Evolutionary conservation across 164 flowering plant genomes (phyloP), one percentile per base, ranked within the genome.

Genomic region (Chloranthus sessilifolius): DNA sequence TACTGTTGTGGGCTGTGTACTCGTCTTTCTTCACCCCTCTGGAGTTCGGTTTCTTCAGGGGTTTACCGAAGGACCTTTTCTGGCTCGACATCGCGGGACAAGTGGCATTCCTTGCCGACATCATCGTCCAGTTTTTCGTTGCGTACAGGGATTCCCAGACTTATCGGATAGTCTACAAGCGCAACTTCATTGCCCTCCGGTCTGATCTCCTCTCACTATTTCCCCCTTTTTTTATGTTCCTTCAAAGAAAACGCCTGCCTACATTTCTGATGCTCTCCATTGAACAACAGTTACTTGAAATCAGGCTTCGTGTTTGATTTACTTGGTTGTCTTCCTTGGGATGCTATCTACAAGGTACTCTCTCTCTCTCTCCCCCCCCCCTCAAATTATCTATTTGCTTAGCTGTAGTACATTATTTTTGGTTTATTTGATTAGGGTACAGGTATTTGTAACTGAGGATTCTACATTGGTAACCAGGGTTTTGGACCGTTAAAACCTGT

Each of bases 21-120:
- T 92, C 99, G 0, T 85, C 96, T 6, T 78, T 79, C 74, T 88
- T 92, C 69, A 92, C 99, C 1, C 99, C 99, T 3, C 20, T 92
- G 60, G 99, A 92, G 76, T 92, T 92, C 43, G 99, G 88, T 1
- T 92, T 92, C 81, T 85, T 92, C 73, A 66, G 89, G 45, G 99
- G 99, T 27, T 67, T 92, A 45, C 91, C 94, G 1, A 51, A 74
- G 58, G 60, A 73, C 37, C 76, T 92, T 16, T 70, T 76, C 44
- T 58, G 81, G 23, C 69, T 92, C 25, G 99, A 92, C 72, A 75
- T 85, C 29, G 74, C 55, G 23, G 94, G 87, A 39, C 96, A 88
- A 65, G 17, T 78, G 3, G 90, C 94, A 43, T 92, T 92, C 61
- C 64, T 92, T 11, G 0, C 81, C 11, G 99, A 85, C 74, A 84